These are phyloP conservation scores for Alternaria incomplexa DNA, from an alignment of 2,329 filamentous ascomycete genomes.

Conservation along the genomic window DNA sequence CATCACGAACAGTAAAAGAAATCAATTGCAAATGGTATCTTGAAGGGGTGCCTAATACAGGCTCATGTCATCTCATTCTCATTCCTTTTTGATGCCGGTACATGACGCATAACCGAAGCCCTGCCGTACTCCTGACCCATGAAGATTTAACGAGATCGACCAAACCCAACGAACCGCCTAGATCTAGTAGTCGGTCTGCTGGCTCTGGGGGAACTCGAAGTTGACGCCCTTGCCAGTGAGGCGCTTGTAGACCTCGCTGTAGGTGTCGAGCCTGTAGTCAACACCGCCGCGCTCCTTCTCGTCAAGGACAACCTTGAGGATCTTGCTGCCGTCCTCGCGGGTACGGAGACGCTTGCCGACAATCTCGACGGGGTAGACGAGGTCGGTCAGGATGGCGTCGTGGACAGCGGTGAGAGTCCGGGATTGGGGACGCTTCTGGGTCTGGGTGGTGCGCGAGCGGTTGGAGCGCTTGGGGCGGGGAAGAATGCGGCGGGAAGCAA, in stretches of 20 bases:
- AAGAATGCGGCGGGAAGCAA: conserved; percentile 97
- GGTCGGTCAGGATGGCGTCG: conserved; percentile 96
- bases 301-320: conserved; percentile 98
- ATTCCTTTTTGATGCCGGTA: conserved; percentile 50
- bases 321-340: conserved; percentile 98
- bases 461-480: conserved; percentile 98
- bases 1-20: conserved; percentile 34
- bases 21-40: conserved; percentile 49
- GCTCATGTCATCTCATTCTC: conserved; percentile 48
- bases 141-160: conserved; percentile 27
- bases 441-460: conserved; percentile 94
- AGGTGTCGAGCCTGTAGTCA: conserved; percentile 99
- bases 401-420: conserved; percentile 98
- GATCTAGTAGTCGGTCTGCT: conserved; percentile 79
- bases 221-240: conserved; percentile 94
- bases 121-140: conserved; percentile 44
- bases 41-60: conserved; percentile 33
- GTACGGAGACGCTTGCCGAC: conserved; percentile 98
- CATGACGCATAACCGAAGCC: conserved; percentile 48
- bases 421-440: conserved; percentile 97
- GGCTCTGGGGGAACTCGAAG: conserved; percentile 97
- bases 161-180: conserved; percentile 22
- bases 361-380: conserved; percentile 99
- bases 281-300: conserved; percentile 99
- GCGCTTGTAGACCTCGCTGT: conserved; percentile 98